These are phyloP conservation scores for Xerocomus brunneocitrinus DNA, from an alignment of 768 basidiomycete species.

Conservation along the genomic window DNA sequence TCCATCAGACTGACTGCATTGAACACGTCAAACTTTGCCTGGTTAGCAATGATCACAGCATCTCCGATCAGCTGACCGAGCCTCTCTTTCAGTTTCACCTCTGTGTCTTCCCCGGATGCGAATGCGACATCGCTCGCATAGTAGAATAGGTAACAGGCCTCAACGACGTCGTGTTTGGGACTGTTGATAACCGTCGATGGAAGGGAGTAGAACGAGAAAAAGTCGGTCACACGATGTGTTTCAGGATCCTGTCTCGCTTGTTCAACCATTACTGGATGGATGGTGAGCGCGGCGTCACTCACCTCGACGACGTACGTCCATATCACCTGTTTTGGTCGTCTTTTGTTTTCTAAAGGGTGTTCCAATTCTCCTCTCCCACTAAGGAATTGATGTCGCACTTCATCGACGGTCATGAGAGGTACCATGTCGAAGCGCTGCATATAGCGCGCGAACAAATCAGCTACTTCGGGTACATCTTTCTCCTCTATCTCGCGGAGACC, in stretches of 20 bases:
- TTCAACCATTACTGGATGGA: constrained; percentile 1
- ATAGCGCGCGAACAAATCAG: constrained; percentile 67
- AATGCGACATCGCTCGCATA: constrained; percentile 84
- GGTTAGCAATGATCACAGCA: constrained; percentile 73
- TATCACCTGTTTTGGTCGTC: constrained; percentile 78
- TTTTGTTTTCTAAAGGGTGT: constrained; percentile 28
- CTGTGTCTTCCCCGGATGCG: constrained; percentile 54
- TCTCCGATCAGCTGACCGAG: constrained; percentile 72
- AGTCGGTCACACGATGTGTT: constrained; percentile 85
- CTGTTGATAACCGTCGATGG: constrained; percentile 89
- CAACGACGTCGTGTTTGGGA: constrained; percentile 63
- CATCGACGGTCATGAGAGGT: constrained; percentile 69
- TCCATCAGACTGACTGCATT: constrained; percentile 96
- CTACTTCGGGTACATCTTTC: constrained; percentile 65
- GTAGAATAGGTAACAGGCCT: constrained; percentile 95
- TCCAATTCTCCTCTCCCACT: constrained; percentile 68
- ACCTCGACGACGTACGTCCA: constrained; percentile 97
- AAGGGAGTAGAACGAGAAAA: constrained; percentile 95
- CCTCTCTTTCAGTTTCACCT: constrained; percentile 60
- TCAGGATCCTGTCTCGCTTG: constrained; percentile 59
- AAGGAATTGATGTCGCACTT: constrained; percentile 82
- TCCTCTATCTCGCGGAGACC: constrained; percentile 90
- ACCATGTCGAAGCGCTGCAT: constrained; percentile 84
- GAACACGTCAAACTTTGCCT: constrained; percentile 91
- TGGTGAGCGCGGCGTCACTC: constrained; percentile 27